Conservation (phyloP, 257 asterid genomes). For the Ajuga chamaepitys region DNA sequence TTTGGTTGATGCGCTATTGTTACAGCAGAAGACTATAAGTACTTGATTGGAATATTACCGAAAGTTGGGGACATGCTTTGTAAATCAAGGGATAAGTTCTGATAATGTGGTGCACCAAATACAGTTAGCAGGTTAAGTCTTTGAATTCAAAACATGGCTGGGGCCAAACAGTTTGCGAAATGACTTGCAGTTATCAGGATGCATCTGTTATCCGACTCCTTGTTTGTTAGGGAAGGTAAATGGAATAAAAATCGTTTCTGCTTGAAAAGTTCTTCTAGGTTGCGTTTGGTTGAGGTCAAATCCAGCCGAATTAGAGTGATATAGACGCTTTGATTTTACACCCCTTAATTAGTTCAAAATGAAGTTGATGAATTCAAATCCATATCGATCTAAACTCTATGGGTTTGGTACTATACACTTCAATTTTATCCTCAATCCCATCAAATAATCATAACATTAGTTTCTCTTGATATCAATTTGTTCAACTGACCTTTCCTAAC, state of each 20-base stretch:
- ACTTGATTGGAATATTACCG: background rate
- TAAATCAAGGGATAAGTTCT: background rate
- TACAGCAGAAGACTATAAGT: background rate
- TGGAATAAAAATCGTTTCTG: background rate
- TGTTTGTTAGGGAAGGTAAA: background rate
- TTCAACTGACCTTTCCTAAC: background rate
- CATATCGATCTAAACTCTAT: too few species aligned
- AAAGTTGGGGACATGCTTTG: background rate
- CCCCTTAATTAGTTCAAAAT: too few species aligned
- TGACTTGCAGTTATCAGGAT: background rate
- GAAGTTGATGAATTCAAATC: too few species aligned
- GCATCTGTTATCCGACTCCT: background rate
- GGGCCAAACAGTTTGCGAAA: background rate
- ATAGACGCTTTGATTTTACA: too few species aligned
- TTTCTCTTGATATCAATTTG: constrained; percentile 3
- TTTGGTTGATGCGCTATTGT: background rate
- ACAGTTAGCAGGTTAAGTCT: background rate
- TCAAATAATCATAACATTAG: background rate
- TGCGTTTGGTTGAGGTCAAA: too few species aligned
- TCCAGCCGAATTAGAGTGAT: too few species aligned
- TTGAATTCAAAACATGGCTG: background rate
- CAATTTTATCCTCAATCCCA: too few species aligned
- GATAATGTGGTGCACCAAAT: background rate
- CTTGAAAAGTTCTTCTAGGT: background rate
- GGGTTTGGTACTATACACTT: too few species aligned